Conservation (phyloP, 2,329 filamentous ascomycete genomes). For the Cryphonectria radicalis region DNA sequence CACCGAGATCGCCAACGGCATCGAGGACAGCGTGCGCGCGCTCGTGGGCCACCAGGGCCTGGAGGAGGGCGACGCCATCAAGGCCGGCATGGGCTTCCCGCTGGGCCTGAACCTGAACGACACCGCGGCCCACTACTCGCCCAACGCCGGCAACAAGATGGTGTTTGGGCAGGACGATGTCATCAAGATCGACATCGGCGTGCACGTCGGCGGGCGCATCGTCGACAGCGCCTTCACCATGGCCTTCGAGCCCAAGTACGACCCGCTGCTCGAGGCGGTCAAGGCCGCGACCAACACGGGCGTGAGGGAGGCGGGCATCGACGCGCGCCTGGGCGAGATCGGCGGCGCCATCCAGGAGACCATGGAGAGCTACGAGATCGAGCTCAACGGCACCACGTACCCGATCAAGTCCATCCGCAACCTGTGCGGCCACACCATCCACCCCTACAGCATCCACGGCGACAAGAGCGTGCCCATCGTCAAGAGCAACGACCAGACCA, state of each 20-base stretch:
- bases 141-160: conserved; percentile 82
- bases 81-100: conserved; percentile 81
- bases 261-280: conserved; percentile 74
- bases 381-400: conserved; percentile 77
- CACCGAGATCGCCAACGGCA: conserved; percentile 80
- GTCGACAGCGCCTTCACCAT: conserved; percentile 83
- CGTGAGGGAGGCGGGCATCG: conserved; percentile 87
- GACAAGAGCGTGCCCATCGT: conserved; percentile 94
- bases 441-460: conserved; percentile 88
- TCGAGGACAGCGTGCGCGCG: conserved; percentile 77
- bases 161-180: conserved; percentile 74
- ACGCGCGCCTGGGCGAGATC: conserved; percentile 85
- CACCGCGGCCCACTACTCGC: conserved; percentile 81
- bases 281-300: conserved; percentile 83
- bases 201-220: conserved; percentile 79
- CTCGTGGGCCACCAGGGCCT: conserved; percentile 76
- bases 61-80: conserved; percentile 75
- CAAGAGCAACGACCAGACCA: conserved; percentile 83
- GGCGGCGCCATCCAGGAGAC: conserved; percentile 84
- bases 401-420: conserved; percentile 86
- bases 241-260: conserved; percentile 74
- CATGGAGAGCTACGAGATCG: conserved; percentile 92
- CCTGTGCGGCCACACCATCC: conserved; percentile 87
- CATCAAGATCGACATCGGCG: conserved; percentile 82
- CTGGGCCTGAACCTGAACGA: conserved; percentile 82